A percentile compares a stretch with the other conserved stretches of the same genome.
These are phyloP conservation scores for Tilletia setariae DNA, from an alignment of 1,284 basidiomycete species.

Conservation along the genomic window DNA sequence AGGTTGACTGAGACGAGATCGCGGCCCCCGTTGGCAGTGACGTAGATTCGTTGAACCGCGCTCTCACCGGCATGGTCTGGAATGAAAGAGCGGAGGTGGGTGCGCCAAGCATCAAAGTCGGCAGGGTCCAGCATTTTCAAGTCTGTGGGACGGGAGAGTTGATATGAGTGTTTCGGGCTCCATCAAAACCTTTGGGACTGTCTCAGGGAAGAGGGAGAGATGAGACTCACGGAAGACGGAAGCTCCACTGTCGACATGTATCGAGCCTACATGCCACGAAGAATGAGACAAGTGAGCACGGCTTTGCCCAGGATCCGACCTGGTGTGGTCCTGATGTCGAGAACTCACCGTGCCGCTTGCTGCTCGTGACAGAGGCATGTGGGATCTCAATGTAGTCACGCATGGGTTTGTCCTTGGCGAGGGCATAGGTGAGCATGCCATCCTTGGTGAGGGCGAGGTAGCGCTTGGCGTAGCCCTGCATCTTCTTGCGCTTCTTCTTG, in stretches of 20 bases:
- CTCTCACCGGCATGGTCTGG: constrained; percentile 29
- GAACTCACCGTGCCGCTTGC: constrained; percentile 39
- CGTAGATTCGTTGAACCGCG: constrained; percentile 31
- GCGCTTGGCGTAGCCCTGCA: constrained; percentile 54
- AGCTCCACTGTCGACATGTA: constrained; percentile 51
- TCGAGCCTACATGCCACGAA: constrained; percentile 31
- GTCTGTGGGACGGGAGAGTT: constrained; percentile 22
- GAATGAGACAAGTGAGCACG: neutral
- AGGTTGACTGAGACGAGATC: constrained; percentile 42
- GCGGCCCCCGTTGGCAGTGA: constrained; percentile 30
- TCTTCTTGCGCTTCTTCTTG: constrained; percentile 55
- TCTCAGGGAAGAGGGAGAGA: neutral
- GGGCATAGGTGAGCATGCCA: constrained; percentile 47
- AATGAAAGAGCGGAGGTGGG: constrained; percentile 44
- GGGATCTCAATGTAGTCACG: constrained; percentile 51
- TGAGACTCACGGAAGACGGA: constrained; percentile 43
- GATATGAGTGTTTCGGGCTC: neutral
- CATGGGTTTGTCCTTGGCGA: constrained; percentile 41
- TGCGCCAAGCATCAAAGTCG: constrained; percentile 49
- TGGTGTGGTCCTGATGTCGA: neutral
- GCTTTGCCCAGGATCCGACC: neutral
- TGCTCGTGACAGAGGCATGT: constrained; percentile 48
- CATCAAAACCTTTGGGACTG: neutral
- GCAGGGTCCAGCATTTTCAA: constrained; percentile 45
- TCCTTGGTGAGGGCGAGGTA: constrained; percentile 48